Percentiles rank a stretch among this genome's conserved stretches.
Evolutionary conservation across 768 basidiomycete species (phyloP).

Genomic region (Polyporus arcularius): DNA sequence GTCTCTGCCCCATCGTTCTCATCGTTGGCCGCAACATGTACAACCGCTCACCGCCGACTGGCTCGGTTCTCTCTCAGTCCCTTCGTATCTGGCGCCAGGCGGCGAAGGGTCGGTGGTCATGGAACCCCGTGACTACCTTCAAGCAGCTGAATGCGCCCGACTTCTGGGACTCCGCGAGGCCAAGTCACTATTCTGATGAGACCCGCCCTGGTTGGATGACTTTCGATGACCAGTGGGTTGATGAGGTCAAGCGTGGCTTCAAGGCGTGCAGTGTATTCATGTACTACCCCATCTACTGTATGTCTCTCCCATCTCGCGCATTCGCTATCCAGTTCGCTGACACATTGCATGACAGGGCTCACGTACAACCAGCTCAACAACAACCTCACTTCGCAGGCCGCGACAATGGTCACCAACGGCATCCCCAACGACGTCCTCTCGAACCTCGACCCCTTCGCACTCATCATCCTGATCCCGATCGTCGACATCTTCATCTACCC

Average conservation of each 20-base stretch:
- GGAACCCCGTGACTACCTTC: slow-evolving; percentile 43
- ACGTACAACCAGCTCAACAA: slow-evolving; percentile 79
- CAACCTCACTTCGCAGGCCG: slow-evolving; percentile 79
- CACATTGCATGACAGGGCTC: slow-evolving; percentile 50
- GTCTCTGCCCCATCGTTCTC: slow-evolving; percentile 42
- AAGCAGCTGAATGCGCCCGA: slow-evolving; percentile 54
- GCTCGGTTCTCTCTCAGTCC: slow-evolving; percentile 40
- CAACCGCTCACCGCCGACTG: slow-evolving; percentile 38
- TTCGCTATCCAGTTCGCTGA: background rate
- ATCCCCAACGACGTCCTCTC: slow-evolving; percentile 77
- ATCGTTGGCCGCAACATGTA: slow-evolving; percentile 38
- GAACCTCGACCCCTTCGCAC: slow-evolving; percentile 74
- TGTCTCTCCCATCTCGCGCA: slow-evolving; percentile 7
- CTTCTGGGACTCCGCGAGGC: slow-evolving; percentile 77
- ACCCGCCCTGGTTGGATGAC: slow-evolving; percentile 65
- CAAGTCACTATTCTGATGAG: slow-evolving; percentile 48
- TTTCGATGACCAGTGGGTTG: slow-evolving; percentile 79
- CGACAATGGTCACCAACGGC: slow-evolving; percentile 70
- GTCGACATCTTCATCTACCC: slow-evolving; percentile 55
- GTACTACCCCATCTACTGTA: slow-evolving; percentile 72
- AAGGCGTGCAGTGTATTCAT: slow-evolving; percentile 67
- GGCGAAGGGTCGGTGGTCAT: slow-evolving; percentile 33
- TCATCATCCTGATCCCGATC: slow-evolving; percentile 75
- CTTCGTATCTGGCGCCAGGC: slow-evolving; percentile 32
- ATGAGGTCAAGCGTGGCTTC: slow-evolving; percentile 70